Evolutionary conservation across 163 green algal species (phyloP).

Genomic region (Chlamydomonas reinhardtii): DNA sequence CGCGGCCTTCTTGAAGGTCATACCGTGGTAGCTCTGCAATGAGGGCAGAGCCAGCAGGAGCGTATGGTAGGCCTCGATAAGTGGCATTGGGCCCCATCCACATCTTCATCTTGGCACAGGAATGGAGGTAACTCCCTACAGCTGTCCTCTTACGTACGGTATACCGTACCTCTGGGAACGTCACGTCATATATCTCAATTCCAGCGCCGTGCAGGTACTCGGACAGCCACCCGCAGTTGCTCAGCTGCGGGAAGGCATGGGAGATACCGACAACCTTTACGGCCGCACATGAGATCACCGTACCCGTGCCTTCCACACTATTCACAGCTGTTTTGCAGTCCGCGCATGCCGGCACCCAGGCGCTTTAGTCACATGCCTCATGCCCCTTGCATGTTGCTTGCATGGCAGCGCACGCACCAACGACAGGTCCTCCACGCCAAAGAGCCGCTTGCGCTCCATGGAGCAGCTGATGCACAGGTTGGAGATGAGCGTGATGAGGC

Average conservation of each 20-base stretch:
- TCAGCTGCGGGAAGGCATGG: not conserved
- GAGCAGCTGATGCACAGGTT: constrained; percentile 39
- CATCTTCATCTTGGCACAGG: too few relatives aligned
- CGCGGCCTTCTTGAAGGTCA: constrained; percentile 3
- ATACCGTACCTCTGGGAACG: not conserved
- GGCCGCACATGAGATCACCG: too few relatives aligned
- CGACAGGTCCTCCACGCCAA: not conserved
- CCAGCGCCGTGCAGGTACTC: constrained; percentile 39
- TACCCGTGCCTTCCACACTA: too few relatives aligned
- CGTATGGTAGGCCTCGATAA: too few relatives aligned
- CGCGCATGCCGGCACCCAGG: too few relatives aligned
- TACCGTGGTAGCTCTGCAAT: constrained; percentile 3
- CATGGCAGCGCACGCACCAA: not conserved
- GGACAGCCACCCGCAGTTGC: constrained; percentile 40
- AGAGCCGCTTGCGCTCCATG: not conserved
- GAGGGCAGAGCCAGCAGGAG: not conserved
- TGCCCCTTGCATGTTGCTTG: too few relatives aligned
- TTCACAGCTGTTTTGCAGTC: too few relatives aligned
- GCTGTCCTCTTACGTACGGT: too few relatives aligned
- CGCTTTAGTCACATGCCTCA: too few relatives aligned
- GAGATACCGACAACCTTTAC: not conserved
- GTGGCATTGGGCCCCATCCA: too few relatives aligned
- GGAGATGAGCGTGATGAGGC: constrained; percentile 22
- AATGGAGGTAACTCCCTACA: too few relatives aligned
- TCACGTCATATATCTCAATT: constrained; percentile 42